Conservation (phyloP, 768 basidiomycete species). For the Rhizopogon vinicolor region DNA sequence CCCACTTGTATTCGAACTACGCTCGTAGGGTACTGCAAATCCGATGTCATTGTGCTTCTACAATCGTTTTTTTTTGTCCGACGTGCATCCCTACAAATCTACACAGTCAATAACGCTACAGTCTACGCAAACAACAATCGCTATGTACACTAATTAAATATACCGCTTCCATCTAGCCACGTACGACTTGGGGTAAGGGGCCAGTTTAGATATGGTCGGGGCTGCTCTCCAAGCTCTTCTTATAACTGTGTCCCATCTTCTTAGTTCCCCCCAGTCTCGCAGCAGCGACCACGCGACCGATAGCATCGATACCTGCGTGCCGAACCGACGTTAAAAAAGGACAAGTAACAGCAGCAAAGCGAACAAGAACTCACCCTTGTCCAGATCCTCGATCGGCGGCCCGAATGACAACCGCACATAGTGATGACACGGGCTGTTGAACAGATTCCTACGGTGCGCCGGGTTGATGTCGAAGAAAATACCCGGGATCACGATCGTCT, state of each 20-base stretch:
- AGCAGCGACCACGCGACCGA: conserved; percentile 70
- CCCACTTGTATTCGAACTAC: not conserved
- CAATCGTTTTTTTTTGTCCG: not conserved
- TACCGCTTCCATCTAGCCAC: not conserved
- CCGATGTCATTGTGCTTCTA: not conserved
- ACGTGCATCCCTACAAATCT: not conserved
- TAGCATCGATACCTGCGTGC: conserved; percentile 72
- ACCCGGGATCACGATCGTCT: conserved; percentile 88
- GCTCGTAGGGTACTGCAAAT: not conserved
- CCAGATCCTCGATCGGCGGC: conserved; percentile 73
- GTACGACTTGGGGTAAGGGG: not conserved
- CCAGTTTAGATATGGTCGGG: conserved; percentile 18
- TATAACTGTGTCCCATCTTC: conserved; percentile 69
- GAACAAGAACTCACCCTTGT: conserved; percentile 49
- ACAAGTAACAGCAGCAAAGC: too few relatives aligned
- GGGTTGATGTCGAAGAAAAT: conserved; percentile 85
- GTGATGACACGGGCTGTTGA: conserved; percentile 87
- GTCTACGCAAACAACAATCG: not conserved
- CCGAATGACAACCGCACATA: conserved; percentile 88
- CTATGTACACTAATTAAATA: not conserved
- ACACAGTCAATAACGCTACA: not conserved
- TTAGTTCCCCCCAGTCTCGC: conserved; percentile 57
- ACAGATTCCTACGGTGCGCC: conserved; percentile 79
- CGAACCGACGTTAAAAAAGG: not conserved
- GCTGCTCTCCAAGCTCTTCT: conserved; percentile 45